Conservation (phyloP, 768 basidiomycete species). For the Boletus subparvulus region DNA sequence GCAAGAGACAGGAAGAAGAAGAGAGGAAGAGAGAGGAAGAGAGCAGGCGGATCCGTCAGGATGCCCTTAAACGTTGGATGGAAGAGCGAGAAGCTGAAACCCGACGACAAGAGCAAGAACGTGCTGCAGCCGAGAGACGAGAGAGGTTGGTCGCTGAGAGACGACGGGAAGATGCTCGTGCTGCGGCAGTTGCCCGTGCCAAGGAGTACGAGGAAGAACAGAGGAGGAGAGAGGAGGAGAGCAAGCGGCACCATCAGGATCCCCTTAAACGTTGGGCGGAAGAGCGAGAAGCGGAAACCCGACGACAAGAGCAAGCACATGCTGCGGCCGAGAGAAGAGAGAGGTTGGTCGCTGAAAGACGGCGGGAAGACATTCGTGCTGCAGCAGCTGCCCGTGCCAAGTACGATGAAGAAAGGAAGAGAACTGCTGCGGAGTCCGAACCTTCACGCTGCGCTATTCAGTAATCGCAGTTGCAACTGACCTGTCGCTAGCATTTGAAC, state of each 20-base stretch:
- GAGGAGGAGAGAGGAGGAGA: background rate
- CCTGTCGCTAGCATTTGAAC: background rate
- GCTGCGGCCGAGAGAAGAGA: background rate
- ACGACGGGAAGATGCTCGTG: background rate
- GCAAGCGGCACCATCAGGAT: background rate
- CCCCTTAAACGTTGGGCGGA: background rate
- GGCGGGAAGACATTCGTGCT: background rate
- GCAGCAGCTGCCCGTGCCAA: background rate
- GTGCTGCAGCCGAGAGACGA: background rate
- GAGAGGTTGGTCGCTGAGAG: background rate
- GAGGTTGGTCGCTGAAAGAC: background rate
- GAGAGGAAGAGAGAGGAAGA: background rate
- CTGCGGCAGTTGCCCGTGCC: background rate
- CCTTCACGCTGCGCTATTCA: background rate
- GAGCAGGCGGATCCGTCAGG: too few species aligned
- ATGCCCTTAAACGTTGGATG: too few species aligned
- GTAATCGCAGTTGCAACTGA: background rate
- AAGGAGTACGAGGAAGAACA: too few species aligned
- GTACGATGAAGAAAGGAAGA: background rate
- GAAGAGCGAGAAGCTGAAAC: background rate
- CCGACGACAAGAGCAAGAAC: conserved; percentile 2
- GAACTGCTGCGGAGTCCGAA: background rate
- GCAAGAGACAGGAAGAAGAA: background rate
- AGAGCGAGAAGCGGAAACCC: conserved; percentile 29
- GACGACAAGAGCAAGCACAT: conserved; percentile 2